Base-by-base conservation (phyloP, 106 monocot species). In the Gastrodia elata region DNA sequence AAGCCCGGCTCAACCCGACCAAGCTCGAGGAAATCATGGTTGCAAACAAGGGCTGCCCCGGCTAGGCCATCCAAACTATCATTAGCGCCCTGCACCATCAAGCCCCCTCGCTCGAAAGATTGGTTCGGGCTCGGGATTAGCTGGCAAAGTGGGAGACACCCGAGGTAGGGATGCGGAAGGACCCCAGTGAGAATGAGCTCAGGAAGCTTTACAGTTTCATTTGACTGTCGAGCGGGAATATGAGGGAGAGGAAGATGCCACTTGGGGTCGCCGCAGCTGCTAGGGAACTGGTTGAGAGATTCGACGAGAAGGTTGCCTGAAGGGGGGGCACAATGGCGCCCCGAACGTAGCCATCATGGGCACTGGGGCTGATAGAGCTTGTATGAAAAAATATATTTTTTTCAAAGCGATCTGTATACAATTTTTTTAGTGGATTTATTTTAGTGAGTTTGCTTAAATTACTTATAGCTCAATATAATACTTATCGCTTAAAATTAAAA, bases 1-100 rank as follows among this genome's bases (percentile, higher is more conserved):
- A 82, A 0, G 82, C 68, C 1, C 71, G 46, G 55, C 52, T 85
- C 28, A 88, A 85, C 73, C 82, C 74, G 0, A 80, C 80, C 0
- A 85, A 85, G 78, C 77, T 88, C 41, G 84, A 85, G 33, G 85
- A 88, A 80, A 88, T 88, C 67, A 82, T 88, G 84, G 82, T 88
- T 5, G 80, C 82, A 0, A 75, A 82, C 82, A 69, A 73, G 68
- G 82, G 75, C 0, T 80, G 82, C 18, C 82, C 88, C 8, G 80
- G 80, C 72, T 68, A 85, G 39, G 88, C 88, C 11, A 32, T 88
- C n/a, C 82, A 82, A 73, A 75, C 77, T 0, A 74, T 88, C 46
- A 82, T 88, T 68, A 80, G 41, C 40, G 83, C 74, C 27, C 68
- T 83, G 34, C 78, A 76, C 34, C 44, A 32, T 35, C 46, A 72